phyloP scores from a whole-genome alignment of 2,329 filamentous ascomycete genomes.

The Trichoderma harzianum region DNA sequence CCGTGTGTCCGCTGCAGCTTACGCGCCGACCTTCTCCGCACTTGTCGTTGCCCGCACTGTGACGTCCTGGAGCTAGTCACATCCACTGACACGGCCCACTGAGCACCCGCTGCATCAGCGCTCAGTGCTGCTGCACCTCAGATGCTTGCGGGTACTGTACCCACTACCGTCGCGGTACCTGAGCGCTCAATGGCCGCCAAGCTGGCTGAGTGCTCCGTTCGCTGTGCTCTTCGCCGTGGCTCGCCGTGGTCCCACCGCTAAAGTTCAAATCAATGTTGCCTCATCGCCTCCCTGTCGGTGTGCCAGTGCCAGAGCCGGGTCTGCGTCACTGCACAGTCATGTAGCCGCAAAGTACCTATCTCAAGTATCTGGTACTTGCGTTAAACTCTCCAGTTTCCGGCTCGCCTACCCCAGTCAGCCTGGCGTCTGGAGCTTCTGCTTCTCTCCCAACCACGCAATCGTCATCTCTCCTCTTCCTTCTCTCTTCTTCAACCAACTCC shows the following conservation, averaged over 20 bases:
- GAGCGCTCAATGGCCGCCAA: neutral
- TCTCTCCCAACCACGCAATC: slow-evolving; percentile 19
- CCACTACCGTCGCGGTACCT: slow-evolving; percentile 11
- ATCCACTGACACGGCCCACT: neutral
- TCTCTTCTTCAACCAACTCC: slow-evolving; percentile 17
- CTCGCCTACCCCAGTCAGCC: slow-evolving; percentile 14
- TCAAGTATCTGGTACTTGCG: neutral
- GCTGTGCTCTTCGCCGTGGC: neutral
- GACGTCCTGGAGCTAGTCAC: neutral
- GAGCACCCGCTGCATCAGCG: slow-evolving; percentile 1
- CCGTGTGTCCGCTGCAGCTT: neutral
- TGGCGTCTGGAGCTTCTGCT: slow-evolving; percentile 14
- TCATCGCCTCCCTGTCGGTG: slow-evolving; percentile 10
- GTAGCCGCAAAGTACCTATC: neutral
- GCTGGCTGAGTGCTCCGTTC: neutral
- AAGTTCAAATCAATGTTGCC: slow-evolving; percentile 1
- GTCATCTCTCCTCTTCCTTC: slow-evolving; percentile 20
- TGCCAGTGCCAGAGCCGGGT: neutral
- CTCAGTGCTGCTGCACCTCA: neutral
- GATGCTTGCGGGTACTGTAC: slow-evolving; percentile 11
- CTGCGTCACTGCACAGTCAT: slow-evolving; percentile 13
- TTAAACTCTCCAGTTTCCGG: neutral
- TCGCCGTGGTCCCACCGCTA: neutral
- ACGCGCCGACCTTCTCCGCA: neutral
- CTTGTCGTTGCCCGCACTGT: neutral